Base-by-base conservation (phyloP, 768 basidiomycete species). In the Amanita muscaria region DNA sequence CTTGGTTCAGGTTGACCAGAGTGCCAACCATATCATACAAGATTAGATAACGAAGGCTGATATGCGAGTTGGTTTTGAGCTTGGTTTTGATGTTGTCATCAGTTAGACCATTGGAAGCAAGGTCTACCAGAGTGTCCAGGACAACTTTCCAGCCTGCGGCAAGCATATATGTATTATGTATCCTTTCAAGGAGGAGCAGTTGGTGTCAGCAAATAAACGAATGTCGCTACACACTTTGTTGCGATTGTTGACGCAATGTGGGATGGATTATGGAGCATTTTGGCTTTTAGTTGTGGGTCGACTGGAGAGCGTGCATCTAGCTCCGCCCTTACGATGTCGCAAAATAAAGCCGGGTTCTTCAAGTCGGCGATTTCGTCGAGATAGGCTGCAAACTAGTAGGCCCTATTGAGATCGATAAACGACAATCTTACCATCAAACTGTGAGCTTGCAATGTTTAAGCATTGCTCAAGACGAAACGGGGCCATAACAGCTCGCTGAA, bases 61-160 rank as follows among this genome's bases (percentile, higher is more conserved):
- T 52, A 15, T 57, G 60, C 22, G 59, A 51, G 48, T 83, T 68
- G 10, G 61, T 66, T 58, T 69, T 67, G n/a, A 88, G 66, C 49
- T 77, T 72, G 2, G 52, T 49, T 45, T 77, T 76, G 46, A 78
- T 64, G 24, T 65, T 69, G 22, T 60, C 54, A 46, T 88, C 80
- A 6, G 67, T 61, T 14, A 86, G 51, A 24, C 80, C 81, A 10
- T 67, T 63, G 14, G 70, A 62, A n/a, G 69, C 64, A 36, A 89
- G 64, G 21, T 74, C 67, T 41, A 68, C 68, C 43, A 90, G 64
- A 24, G 67, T 66, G 46, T 80, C 69, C 3, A 70, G 59, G n/a
- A 85, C 77, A 38, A 89, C 64, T 51, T 73, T 84, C 88, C 88
- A 91, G 1, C 77, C 82, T 12, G 85, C 78, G n/a, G 87, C 83